Evolutionary conservation across 257 asterid species (phyloP).

Genomic region (Solanum pinnatisectum): DNA sequence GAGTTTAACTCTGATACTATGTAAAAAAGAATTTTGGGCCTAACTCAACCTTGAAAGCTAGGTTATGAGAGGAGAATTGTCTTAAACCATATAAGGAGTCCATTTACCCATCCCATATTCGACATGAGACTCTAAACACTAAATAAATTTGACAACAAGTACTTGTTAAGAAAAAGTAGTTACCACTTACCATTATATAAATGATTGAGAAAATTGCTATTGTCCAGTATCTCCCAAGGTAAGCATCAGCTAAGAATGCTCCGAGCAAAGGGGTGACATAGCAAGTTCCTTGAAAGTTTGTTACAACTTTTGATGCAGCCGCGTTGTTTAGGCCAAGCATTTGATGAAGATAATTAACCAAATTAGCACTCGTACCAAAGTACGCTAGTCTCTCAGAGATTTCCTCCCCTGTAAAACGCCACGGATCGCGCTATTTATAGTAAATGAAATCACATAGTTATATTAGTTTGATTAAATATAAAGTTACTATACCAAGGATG

Average conservation of each 20-base stretch:
- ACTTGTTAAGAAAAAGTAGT: background rate
- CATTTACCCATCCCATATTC: background rate
- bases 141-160: background rate
- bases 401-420: background rate
- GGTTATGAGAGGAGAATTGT: background rate
- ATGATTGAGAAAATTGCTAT: background rate
- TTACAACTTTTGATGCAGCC: background rate
- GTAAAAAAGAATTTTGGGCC: background rate
- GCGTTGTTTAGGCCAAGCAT: background rate
- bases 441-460: background rate
- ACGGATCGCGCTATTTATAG: background rate
- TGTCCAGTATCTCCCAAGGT: background rate
- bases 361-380: background rate
- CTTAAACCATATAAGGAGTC: background rate
- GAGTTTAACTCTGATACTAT: background rate
- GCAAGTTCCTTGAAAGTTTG: background rate
- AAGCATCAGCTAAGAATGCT: background rate
- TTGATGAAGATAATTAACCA: background rate
- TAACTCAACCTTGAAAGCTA: background rate
- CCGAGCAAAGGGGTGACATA: background rate
- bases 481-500: background rate
- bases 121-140: background rate
- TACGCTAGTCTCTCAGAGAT: background rate
- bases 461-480: background rate
- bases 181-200: background rate